Base-by-base conservation (phyloP, 495 filamentous ascomycete genomes). In the Pyrenula aspistea region DNA sequence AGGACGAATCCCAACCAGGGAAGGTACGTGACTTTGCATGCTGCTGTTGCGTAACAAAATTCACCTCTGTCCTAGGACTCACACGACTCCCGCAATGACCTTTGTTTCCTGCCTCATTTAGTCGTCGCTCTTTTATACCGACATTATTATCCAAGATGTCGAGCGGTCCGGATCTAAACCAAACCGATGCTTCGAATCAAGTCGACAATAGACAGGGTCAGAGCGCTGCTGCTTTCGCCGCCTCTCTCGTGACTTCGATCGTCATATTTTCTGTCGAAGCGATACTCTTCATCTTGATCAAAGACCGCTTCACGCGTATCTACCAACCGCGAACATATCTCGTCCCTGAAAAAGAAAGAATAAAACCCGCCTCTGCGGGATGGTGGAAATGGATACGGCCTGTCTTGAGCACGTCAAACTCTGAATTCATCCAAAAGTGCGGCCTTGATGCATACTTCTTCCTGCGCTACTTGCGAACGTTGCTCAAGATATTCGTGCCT, bases 371-470 rank as follows among this genome's bases (percentile, higher is more conserved):
- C 11, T 85, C 87, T 2, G 68, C 77, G 53, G 89, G 82, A 20
- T 74, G 86, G n/a, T 83, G 83, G 62, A 76, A 73, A 57, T 86
- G 91, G 79, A 67, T 91, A 47, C 68, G 69, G 22, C 77, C 84
- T 23, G 78, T 95, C 31, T 88, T 93, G 70, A 82, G 77, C 64
- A 89, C 89, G 55, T 78, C 81, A 51, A 85, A 90, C 68, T 77
- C 86, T n/a, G 89, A 95, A 60, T 86, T 96, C 65, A 93, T 96
- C 58, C 84, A 88, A 47, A 96, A 95, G 70, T 95, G 89, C 68
- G 93, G 93, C 3, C 79, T 98, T 47, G 93, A 98, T 70, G 92
- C 94, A 63, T 98, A 96, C 74, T 95, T 98, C 70, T 98, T 97
- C 72, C 77, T 98, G 1, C 88, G 94, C 55, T 98, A 95, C 67